Conservation (phyloP, 2,329 filamentous ascomycete species). For the Aspergillus pseudoglaucus region DNA sequence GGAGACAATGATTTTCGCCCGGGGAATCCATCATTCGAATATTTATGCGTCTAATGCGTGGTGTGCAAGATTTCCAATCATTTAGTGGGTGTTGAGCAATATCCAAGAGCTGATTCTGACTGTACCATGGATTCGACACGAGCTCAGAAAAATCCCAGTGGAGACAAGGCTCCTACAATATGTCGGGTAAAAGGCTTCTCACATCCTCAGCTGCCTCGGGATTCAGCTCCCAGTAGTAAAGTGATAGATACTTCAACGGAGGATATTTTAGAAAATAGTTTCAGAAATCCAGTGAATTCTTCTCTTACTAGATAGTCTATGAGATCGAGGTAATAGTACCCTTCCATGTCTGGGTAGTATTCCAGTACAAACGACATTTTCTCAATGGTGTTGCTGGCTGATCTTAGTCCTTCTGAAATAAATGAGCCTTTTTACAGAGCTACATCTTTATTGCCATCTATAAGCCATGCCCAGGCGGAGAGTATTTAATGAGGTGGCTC, state of each 20-base stretch:
- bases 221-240: not conserved
- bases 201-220: not conserved
- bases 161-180: not conserved
- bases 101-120: not conserved
- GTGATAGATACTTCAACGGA: conserved; percentile 1
- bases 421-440: not conserved
- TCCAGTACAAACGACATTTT: conserved; percentile 2
- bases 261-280: not conserved
- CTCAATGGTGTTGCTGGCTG: not conserved
- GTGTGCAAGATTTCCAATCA: not conserved
- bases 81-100: not conserved
- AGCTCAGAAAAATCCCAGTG: not conserved
- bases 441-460: not conserved
- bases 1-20: not conserved
- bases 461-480: not conserved
- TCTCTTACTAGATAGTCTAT: not conserved
- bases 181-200: not conserved
- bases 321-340: not conserved
- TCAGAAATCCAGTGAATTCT: not conserved
- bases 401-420: not conserved
- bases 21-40: not conserved
- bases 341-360: conserved; percentile 1
- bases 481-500: not conserved
- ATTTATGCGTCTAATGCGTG: not conserved
- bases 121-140: not conserved